Evolutionary conservation across 441 rosid species (phyloP).

Genomic region (Omphalea diandra): DNA sequence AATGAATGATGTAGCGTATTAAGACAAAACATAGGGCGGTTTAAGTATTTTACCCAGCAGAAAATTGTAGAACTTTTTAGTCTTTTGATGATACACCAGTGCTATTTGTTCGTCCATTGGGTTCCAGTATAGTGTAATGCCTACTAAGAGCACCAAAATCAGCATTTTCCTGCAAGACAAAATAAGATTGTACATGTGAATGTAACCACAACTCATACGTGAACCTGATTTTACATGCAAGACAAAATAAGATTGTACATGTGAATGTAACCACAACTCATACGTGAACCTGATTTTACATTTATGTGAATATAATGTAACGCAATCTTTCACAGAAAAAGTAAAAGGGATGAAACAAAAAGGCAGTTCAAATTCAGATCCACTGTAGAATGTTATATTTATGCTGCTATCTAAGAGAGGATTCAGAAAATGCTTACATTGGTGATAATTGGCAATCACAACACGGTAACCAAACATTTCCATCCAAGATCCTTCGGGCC

Average conservation of each 20-base stretch:
- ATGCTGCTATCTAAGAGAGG: background rate
- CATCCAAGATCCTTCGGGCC: background rate
- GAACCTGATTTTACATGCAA: background rate
- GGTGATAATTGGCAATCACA: background rate
- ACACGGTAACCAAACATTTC: background rate
- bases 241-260: too few species aligned
- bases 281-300: background rate
- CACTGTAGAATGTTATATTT: background rate
- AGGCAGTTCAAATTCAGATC: background rate
- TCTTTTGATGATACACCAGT: too few species aligned
- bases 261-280: background rate
- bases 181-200: too few species aligned
- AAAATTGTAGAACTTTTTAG: background rate
- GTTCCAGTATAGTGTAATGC: background rate
- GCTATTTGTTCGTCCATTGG: background rate
- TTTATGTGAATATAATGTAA: too few species aligned
- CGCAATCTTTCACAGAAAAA: background rate
- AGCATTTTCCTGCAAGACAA: background rate
- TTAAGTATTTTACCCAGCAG: too few species aligned
- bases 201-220: background rate
- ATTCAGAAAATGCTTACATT: background rate
- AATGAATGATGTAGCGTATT: too few species aligned
- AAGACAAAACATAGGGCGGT: too few species aligned
- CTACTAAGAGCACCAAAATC: slow-evolving; percentile 1
- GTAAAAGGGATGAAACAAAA: background rate